These are phyloP conservation scores for Xanthoceras sorbifolium DNA, from an alignment of 345 rosid genomes.

Conservation along the genomic window DNA sequence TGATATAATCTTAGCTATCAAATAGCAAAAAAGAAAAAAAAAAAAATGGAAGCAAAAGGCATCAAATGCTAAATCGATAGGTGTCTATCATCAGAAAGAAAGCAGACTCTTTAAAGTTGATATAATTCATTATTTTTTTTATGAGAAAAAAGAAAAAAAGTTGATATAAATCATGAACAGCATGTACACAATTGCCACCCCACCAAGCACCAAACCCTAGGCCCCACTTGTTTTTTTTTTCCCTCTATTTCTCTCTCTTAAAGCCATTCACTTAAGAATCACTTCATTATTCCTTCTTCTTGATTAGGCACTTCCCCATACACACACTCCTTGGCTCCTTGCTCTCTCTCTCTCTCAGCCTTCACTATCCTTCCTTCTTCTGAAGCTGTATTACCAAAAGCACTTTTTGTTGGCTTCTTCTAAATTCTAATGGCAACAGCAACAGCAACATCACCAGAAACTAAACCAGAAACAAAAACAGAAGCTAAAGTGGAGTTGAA, in stretches of 20 bases:
- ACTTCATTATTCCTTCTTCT: not conserved
- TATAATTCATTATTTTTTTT: not conserved
- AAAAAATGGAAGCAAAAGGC: conserved; percentile 1
- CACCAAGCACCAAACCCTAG: conserved; percentile 28
- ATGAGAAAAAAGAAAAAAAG: too few relatives aligned
- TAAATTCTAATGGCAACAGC: conserved; percentile 46
- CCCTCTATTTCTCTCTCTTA: conserved; percentile 20
- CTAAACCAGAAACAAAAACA: conserved; percentile 28
- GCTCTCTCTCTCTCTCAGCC: not conserved
- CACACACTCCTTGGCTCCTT: not conserved
- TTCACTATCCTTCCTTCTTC: not conserved
- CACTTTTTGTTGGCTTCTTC: not conserved
- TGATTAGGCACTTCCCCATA: not conserved
- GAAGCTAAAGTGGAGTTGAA: conserved; percentile 19
- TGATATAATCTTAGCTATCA: not conserved
- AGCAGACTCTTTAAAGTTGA: not conserved
- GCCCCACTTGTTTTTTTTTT: conserved; percentile 16
- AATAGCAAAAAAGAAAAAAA: not conserved
- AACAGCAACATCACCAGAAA: conserved; percentile 33
- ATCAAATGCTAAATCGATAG: conserved; percentile 15
- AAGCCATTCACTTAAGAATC: not conserved
- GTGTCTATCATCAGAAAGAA: not conserved
- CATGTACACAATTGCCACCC: conserved; percentile 17
- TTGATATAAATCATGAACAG: not conserved
- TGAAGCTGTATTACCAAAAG: not conserved